These are phyloP conservation scores for Ascomycota sp. DNA, from an alignment of 2,329 filamentous ascomycete genomes.

Conservation along the genomic window DNA sequence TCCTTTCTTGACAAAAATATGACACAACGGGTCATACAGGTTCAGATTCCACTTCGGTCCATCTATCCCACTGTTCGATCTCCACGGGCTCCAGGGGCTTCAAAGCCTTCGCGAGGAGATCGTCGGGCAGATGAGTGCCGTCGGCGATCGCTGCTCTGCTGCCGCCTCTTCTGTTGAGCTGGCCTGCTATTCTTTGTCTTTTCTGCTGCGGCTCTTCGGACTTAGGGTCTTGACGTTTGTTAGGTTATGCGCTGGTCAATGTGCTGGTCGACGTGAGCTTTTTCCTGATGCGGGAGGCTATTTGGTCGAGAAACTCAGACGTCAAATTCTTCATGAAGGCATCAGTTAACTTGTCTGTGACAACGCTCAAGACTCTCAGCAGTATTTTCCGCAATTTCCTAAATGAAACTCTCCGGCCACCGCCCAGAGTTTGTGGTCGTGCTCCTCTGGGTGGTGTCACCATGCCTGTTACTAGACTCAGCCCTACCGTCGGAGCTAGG, in stretches of 20 bases:
- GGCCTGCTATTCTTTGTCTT: constrained; percentile 3
- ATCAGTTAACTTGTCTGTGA: background rate
- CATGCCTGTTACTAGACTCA: too few species aligned
- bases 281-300: background rate
- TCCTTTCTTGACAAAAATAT: too few species aligned
- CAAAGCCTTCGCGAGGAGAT: constrained; percentile 25
- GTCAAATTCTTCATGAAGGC: background rate
- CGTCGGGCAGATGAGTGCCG: constrained; percentile 10
- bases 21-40: constrained; percentile 32
- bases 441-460: too few species aligned
- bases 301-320: background rate
- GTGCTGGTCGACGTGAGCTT: too few species aligned
- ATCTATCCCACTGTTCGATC: constrained; percentile 44
- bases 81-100: constrained; percentile 29
- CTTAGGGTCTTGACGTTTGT: constrained; percentile 1
- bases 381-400: background rate
- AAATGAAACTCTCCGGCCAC: background rate
- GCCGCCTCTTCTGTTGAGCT: constrained; percentile 9
- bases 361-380: background rate
- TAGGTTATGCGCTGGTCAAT: too few species aligned
- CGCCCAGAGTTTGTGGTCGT: background rate
- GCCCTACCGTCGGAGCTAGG: too few species aligned
- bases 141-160: constrained; percentile 5
- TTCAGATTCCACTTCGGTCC: constrained; percentile 77
- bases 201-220: background rate